Conservation (phyloP, 2,329 filamentous ascomycete species). For the Microcyclospora tardicrescens region DNA sequence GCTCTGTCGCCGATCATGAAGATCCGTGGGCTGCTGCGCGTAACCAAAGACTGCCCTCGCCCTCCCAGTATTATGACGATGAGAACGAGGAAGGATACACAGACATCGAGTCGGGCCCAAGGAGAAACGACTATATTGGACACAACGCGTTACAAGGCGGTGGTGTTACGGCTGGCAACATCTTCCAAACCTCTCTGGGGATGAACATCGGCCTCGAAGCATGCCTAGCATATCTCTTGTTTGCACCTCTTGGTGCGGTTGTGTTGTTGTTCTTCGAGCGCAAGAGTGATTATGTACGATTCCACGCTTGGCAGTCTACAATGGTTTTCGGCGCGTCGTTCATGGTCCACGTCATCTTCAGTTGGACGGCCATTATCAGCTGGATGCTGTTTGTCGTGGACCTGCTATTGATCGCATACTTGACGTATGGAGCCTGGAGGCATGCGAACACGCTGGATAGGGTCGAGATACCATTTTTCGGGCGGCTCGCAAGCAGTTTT, state of each 20-base stretch:
- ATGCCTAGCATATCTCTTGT: slow-evolving; percentile 69
- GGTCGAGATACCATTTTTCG: slow-evolving; percentile 80
- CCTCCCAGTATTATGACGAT: slow-evolving; percentile 19
- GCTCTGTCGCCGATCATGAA: slow-evolving; percentile 19
- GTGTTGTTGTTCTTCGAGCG: slow-evolving; percentile 75
- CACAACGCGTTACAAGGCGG: slow-evolving; percentile 14
- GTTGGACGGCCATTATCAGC: slow-evolving; percentile 70
- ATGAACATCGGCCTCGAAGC: slow-evolving; percentile 83
- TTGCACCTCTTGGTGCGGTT: slow-evolving; percentile 78
- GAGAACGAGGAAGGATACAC: slow-evolving; percentile 14
- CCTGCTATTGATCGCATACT: slow-evolving; percentile 58
- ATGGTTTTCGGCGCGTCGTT: slow-evolving; percentile 35
- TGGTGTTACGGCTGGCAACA: slow-evolving; percentile 44
- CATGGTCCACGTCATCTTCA: slow-evolving; percentile 71
- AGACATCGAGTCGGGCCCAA: slow-evolving; percentile 19
- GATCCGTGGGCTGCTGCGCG: slow-evolving; percentile 28
- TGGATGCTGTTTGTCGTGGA: slow-evolving; percentile 74
- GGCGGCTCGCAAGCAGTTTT: slow-evolving; percentile 72
- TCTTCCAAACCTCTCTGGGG: slow-evolving; percentile 81
- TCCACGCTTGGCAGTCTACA: slow-evolving; percentile 78
- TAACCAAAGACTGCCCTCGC: slow-evolving; percentile 28
- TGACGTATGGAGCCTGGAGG: slow-evolving; percentile 67
- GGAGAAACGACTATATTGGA: slow-evolving; percentile 21
- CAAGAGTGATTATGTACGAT: slow-evolving; percentile 94
- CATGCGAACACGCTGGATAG: slow-evolving; percentile 59